phyloP scores from a whole-genome alignment of 768 basidiomycete species.

The Lactifluus subvellereus region DNA sequence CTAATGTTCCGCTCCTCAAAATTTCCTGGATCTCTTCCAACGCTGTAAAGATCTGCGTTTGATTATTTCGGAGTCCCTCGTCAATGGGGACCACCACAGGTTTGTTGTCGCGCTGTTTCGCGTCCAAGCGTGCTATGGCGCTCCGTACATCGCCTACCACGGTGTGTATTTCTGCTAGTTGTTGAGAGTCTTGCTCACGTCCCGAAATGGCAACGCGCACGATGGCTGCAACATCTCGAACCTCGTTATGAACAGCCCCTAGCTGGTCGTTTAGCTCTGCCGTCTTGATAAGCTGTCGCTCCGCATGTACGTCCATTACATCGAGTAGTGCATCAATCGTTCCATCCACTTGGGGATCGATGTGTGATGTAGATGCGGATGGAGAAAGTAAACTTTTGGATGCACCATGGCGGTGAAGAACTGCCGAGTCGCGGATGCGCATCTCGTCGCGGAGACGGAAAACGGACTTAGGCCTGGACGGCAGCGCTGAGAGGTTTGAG shows the following conservation, averaged over 20 bases:
- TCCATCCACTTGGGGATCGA: constrained; percentile 7
- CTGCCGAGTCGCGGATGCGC: constrained; percentile 5
- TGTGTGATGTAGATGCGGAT: constrained; percentile 3
- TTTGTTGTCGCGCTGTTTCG: background rate
- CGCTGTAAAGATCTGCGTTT: constrained; percentile 3
- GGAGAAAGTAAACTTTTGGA: background rate
- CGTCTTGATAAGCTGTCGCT: constrained; percentile 22
- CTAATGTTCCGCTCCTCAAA: constrained; percentile 38
- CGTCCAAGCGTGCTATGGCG: background rate
- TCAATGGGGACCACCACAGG: background rate
- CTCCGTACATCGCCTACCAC: constrained; percentile 11
- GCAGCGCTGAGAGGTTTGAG: constrained; percentile 1
- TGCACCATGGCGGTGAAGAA: background rate
- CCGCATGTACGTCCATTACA: constrained; percentile 22
- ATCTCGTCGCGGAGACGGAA: constrained; percentile 25
- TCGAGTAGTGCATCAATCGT: constrained; percentile 14
- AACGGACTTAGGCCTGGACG: constrained; percentile 20
- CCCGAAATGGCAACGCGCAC: constrained; percentile 15
- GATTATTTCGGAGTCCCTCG: background rate
- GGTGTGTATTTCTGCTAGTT: constrained; percentile 22
- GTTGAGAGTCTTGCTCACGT: constrained; percentile 12
- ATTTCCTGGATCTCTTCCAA: constrained; percentile 38
- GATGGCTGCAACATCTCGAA: constrained; percentile 8
- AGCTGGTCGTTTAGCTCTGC: constrained; percentile 12
- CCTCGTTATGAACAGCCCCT: constrained; percentile 14